phyloP scores from a whole-genome alignment of 2,329 filamentous ascomycete genomes.

The Acarospora socialis region DNA sequence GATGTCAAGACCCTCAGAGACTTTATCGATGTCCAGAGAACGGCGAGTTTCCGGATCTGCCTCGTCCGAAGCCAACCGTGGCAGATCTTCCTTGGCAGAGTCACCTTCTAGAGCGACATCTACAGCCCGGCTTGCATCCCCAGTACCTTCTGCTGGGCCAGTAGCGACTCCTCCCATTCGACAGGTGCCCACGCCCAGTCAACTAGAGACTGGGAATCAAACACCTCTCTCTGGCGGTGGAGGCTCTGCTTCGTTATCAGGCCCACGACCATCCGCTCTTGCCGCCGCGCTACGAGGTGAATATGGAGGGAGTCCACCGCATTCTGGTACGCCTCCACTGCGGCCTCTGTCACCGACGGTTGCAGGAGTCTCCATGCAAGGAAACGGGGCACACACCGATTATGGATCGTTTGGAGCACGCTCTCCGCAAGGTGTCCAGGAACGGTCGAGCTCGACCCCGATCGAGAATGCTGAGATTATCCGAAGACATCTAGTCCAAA shows the following conservation, averaged over 20 bases:
- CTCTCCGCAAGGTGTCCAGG: slow-evolving; percentile 34
- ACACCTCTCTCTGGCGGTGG: slow-evolving; percentile 52
- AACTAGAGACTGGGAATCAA: slow-evolving; percentile 32
- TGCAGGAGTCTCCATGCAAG: slow-evolving; percentile 30
- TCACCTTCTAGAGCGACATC: slow-evolving; percentile 36
- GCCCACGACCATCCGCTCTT: slow-evolving; percentile 74
- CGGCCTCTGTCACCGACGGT: slow-evolving; percentile 45
- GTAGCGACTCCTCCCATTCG: slow-evolving; percentile 34
- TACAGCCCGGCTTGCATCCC: slow-evolving; percentile 37
- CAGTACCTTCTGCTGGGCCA: slow-evolving; percentile 34
- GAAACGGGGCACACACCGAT: slow-evolving; percentile 48
- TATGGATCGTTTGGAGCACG: slow-evolving; percentile 77
- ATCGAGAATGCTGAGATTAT: slow-evolving; percentile 87
- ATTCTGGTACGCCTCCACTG: slow-evolving; percentile 31
- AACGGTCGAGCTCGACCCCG: slow-evolving; percentile 39
- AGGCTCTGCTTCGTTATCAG: slow-evolving; percentile 46
- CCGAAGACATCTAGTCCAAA: slow-evolving; percentile 71
- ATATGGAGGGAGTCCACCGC: slow-evolving; percentile 38
- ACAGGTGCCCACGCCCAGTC: slow-evolving; percentile 36
- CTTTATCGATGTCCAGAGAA: slow-evolving; percentile 21
- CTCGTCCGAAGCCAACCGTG: slow-evolving; percentile 15
- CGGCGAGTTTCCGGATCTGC: slow-evolving; percentile 11
- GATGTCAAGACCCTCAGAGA: slow-evolving; percentile 26
- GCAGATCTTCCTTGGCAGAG: slow-evolving; percentile 26
- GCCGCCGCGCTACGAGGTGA: slow-evolving; percentile 74